phyloP scores from a whole-genome alignment of 1,284 basidiomycete species.

The Anthracocystis panici-leucophaei region DNA sequence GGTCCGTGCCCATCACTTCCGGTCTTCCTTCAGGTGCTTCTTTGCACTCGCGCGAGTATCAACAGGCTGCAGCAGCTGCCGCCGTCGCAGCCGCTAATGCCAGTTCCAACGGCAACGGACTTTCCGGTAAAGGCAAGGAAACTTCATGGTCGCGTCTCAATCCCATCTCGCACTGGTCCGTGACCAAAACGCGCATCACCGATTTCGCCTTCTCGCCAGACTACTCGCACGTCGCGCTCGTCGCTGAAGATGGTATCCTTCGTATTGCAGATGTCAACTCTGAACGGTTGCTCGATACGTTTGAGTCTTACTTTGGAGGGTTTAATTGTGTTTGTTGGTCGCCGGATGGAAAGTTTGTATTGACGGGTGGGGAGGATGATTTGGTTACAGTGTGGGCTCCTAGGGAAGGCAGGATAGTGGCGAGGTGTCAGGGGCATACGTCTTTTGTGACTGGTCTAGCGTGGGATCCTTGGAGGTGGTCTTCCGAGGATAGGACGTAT shows the following conservation, averaged over 20 bases:
- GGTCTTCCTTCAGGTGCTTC: constrained; percentile 32
- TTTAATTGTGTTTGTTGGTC: constrained; percentile 92
- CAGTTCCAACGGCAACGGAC: constrained; percentile 32
- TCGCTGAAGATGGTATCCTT: constrained; percentile 59
- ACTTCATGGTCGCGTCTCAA: constrained; percentile 52
- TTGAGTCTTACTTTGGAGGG: constrained; percentile 65
- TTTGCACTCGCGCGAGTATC: constrained; percentile 35
- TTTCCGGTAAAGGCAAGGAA: constrained; percentile 53
- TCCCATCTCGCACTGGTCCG: constrained; percentile 62
- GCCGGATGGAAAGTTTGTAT: constrained; percentile 89
- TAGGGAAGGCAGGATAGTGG: constrained; percentile 76
- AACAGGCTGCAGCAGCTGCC: constrained; percentile 37
- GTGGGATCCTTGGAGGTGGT: constrained; percentile 81
- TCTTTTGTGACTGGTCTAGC: constrained; percentile 90
- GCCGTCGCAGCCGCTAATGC: constrained; percentile 38
- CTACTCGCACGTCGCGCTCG: constrained; percentile 54
- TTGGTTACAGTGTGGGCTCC: constrained; percentile 76
- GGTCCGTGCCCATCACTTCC: constrained; percentile 40
- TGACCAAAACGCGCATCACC: constrained; percentile 45
- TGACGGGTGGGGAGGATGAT: constrained; percentile 92
- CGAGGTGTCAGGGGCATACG: constrained; percentile 94
- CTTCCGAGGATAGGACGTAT: constrained; percentile 72
- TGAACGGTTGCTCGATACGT: constrained; percentile 56
- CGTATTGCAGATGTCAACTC: constrained; percentile 60
- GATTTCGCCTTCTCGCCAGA: constrained; percentile 66